Base-by-base conservation (phyloP, 805 yeast genomes). In the Hanseniaspora jakobsenii region DNA sequence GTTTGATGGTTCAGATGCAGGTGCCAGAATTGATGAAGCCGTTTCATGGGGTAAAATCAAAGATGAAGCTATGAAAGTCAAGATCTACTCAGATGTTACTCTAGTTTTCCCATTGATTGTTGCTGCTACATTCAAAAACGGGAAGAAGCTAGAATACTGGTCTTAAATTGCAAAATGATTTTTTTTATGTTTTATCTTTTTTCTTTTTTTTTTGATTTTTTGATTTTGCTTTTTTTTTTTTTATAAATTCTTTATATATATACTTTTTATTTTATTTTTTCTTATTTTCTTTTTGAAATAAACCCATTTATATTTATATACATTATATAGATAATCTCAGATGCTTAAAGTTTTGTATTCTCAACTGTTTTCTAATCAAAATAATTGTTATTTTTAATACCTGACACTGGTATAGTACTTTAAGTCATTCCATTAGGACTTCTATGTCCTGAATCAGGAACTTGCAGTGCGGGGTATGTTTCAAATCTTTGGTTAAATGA, bases 21-120 rank as follows among this genome's bases (percentile, higher is more conserved):
- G 98, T 52, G 98, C 98, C 5, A 76, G 98, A 61, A 97, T 97
- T 1, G 98, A 91, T 61, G 99, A 91, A 66, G 98, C 98, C 22
- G 81, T 91, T 43, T 81, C 94, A 31, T 91, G 99, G 99, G 99
- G 99, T 51, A 91, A 91, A 64, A 91, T 91, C 64, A 87, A 85
- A 66, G 81, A 94, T 5, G 95, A 85, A 32, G 99, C 98, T 24
- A 75, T 74, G 56, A 74, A 79, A 49, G 94, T 86, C 47, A 91
- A 91, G 66, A 87, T 91, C 36, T 91, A 83, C 55, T 93, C 95
- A 13, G 99, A 91, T 61, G 99, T 84, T 14, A 81, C 95, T 10
- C 69, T 85, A 24, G 97, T 91, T 14, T 82, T 89, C 69, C 99
- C 99, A 50, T 71, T 91, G 58, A 81, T 91, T 51, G 97, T 91